phyloP scores from a whole-genome alignment of 129 eudicot species.

The Ambrosia artemisiifolia region DNA sequence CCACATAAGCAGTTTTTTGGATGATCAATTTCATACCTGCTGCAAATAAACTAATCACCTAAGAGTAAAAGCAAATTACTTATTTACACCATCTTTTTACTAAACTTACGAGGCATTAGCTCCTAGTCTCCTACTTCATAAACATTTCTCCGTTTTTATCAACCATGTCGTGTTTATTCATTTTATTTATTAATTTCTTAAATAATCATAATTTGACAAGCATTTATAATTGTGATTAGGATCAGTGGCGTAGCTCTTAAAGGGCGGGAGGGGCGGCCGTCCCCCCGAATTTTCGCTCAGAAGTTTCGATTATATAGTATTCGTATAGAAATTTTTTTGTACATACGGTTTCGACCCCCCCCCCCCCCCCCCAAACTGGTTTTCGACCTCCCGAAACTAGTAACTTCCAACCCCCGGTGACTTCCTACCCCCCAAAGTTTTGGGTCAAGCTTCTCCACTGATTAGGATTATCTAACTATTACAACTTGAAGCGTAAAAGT shows the following conservation, averaged over 20 bases:
- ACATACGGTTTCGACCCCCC: no score
- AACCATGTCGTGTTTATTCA: background rate
- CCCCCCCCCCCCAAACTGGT: no score
- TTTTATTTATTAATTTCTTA: background rate
- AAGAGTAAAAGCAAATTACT: background rate
- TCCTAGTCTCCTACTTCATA: background rate
- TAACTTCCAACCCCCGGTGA: no score
- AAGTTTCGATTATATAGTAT: no score
- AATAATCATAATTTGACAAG: background rate
- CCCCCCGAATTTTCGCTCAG: no score
- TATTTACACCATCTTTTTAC: background rate
- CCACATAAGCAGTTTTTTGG: background rate
- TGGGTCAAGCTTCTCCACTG: no score
- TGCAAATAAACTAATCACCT: background rate
- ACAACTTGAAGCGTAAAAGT: background rate
- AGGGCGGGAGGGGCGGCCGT: no score
- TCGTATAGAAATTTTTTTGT: no score
- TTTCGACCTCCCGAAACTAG: no score
- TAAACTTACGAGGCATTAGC: background rate
- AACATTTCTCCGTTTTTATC: constrained; percentile 1
- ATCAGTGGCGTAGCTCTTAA: no score
- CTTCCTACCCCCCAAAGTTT: no score
- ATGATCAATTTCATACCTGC: background rate
- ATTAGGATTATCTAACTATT: background rate
- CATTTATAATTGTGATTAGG: background rate